Evolutionary conservation across 2,329 filamentous ascomycete species (phyloP).

Genomic region (Lecanicillium sp.): DNA sequence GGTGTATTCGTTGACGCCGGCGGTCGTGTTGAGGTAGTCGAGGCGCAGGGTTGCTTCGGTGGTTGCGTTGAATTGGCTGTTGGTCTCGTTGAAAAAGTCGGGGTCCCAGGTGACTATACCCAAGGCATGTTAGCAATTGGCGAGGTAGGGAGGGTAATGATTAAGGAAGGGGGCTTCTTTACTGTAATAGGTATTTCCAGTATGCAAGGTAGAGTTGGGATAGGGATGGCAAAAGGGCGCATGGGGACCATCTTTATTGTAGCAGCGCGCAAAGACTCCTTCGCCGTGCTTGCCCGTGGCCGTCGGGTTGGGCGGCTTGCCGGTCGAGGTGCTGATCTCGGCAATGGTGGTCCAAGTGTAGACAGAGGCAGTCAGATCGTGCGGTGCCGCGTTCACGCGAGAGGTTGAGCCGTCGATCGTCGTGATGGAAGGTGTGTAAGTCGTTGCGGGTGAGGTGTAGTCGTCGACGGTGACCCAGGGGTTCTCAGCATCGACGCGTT

Average conservation of each 20-base stretch:
- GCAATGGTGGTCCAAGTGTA: conserved; percentile 28
- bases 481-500: conserved; percentile 26
- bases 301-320: conserved; percentile 35
- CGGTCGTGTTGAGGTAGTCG: conserved; percentile 30
- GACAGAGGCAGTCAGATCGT: conserved; percentile 37
- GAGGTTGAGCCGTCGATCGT: conserved; percentile 36
- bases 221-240: conserved; percentile 45
- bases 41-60: conserved; percentile 27
- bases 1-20: conserved; percentile 26
- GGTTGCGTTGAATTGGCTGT: conserved; percentile 22
- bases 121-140: not conserved
- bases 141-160: not conserved
- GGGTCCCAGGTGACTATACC: conserved; percentile 48
- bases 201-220: conserved; percentile 32
- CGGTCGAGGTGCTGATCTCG: conserved; percentile 31
- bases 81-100: conserved; percentile 36
- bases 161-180: conserved; percentile 11
- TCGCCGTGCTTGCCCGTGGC: conserved; percentile 30
- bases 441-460: conserved; percentile 33
- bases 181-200: conserved; percentile 44
- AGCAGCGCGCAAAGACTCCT: conserved; percentile 42
- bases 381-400: conserved; percentile 29
- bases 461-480: conserved; percentile 45
- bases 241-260: conserved; percentile 35
- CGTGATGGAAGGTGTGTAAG: conserved; percentile 39